phyloP scores from a whole-genome alignment of 2,329 filamentous ascomycete species.

The Chaetomium sp. region DNA sequence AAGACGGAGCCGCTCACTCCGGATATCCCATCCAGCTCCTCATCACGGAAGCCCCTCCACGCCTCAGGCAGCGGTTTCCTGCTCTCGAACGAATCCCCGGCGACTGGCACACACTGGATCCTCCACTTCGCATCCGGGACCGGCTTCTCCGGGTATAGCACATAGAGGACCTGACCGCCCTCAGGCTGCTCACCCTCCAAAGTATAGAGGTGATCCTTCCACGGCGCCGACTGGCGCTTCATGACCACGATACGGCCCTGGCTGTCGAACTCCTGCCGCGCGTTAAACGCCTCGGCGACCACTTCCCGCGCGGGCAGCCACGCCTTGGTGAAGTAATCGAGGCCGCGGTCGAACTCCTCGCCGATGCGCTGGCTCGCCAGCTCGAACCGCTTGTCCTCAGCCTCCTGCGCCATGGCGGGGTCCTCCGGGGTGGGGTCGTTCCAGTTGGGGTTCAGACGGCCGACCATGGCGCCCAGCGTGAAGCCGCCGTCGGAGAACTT shows the following conservation, averaged over 20 bases:
- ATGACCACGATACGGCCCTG: conserved; percentile 82
- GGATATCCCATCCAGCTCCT: conserved; percentile 73
- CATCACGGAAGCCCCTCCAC: conserved; percentile 90
- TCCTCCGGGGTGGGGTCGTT: conserved; percentile 65
- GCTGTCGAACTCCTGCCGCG: conserved; percentile 67
- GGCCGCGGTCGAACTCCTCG: conserved; percentile 79
- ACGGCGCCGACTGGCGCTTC: conserved; percentile 75
- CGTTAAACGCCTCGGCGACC: conserved; percentile 74
- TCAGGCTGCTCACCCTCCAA: conserved; percentile 66
- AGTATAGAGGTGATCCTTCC: conserved; percentile 94
- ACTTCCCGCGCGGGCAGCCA: conserved; percentile 88
- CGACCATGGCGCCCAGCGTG: conserved; percentile 80
- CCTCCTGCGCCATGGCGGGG: conserved; percentile 63
- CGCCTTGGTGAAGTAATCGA: conserved; percentile 71
- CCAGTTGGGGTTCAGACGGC: conserved; percentile 76
- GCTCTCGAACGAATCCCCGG: conserved; percentile 85
- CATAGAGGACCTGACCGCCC: conserved; percentile 71
- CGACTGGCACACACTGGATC: conserved; percentile 85
- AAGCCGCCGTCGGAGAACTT: conserved; percentile 83
- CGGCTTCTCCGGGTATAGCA: conserved; percentile 85
- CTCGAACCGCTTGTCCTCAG: conserved; percentile 80
- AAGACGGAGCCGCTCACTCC: conserved; percentile 80
- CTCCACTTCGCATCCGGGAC: conserved; percentile 82
- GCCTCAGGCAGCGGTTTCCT: conserved; percentile 86
- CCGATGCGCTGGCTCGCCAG: conserved; percentile 81